Evolutionary conservation across 2,329 filamentous ascomycete genomes (phyloP), one percentile per base, ranked within the genome.

Genomic region (Sporothrix protearum): DNA sequence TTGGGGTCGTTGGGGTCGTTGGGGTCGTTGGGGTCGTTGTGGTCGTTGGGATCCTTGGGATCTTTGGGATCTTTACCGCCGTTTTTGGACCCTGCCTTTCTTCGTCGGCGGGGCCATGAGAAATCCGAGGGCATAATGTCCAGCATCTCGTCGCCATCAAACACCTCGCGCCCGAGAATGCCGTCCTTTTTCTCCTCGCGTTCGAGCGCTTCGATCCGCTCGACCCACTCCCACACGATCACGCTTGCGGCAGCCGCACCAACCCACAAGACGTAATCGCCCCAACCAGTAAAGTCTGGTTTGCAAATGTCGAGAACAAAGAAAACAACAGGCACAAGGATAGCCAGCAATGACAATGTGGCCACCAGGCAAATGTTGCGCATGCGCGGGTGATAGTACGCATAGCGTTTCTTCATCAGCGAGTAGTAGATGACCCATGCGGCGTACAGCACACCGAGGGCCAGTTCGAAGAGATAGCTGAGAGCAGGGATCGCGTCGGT

Each of bases 141-240:
- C 49, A 97, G 84, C 90, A 96, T 96, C 78, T 97, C 94, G 77
- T 97, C 94, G 3, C 94, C 94, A 76, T 97, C 94, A 77, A 97
- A 97, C 0, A 97, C 89, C 78, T 97, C 94, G 74, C 94, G 86
- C 3, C 94, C 94, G 1, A 97, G 82, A 71, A 97, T 96, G 0
- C 94, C 94, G 76, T 97, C 94, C 80, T 96, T 97, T 81, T 94
- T 93, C 79, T 97, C 94, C 79, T 97, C 94, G 75, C 94, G 88
- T 82, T 97, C 94, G 73, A 97, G 81, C 0, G 94, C 93, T 79
- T 97, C 94, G 66, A 97, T 97, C 33, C 94, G 88, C 80, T 97
- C 94, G 2, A 97, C 94, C 94, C 94, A 97, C 80, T 97, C 94
- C 94, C 94, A 97, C 1, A 97, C 94, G 28, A 97, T 92, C n/a